Evolutionary conservation across 2,329 filamentous ascomycete species (phyloP).

Genomic region (Cordyceps tenuipes): DNA sequence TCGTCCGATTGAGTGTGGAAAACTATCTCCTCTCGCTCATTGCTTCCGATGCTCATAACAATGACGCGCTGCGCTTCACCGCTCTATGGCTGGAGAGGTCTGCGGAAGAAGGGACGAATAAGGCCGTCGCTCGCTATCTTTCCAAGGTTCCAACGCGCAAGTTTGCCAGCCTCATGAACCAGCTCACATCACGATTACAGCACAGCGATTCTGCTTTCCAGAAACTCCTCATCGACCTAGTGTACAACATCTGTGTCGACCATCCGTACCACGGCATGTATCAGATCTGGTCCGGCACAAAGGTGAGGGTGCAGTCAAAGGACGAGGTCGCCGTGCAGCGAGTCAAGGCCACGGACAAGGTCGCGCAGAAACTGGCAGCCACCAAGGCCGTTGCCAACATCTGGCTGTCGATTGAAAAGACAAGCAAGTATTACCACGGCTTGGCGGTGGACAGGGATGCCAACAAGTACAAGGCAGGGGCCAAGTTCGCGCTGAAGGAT

Average conservation of each 20-base stretch:
- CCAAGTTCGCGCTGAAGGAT: constrained; percentile 56
- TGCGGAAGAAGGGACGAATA: constrained; percentile 66
- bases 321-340: constrained; percentile 70
- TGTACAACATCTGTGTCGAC: constrained; percentile 78
- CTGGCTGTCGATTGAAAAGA: constrained; percentile 66
- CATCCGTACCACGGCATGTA: constrained; percentile 98
- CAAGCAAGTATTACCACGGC: constrained; percentile 57
- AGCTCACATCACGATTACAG: constrained; percentile 86
- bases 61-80: constrained; percentile 84
- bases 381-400: constrained; percentile 43
- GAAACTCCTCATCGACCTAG: constrained; percentile 59
- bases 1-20: constrained; percentile 80
- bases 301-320: constrained; percentile 57
- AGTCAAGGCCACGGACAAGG: constrained; percentile 60
- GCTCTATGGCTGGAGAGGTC: constrained; percentile 89
- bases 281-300: constrained; percentile 80
- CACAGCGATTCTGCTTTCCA: constrained; percentile 68
- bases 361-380: constrained; percentile 54
- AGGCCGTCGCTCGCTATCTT: constrained; percentile 63
- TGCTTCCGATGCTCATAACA: constrained; percentile 82
- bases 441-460: constrained; percentile 59
- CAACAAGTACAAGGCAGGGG: constrained; percentile 58
- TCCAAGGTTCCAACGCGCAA: constrained; percentile 76
- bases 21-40: constrained; percentile 83
- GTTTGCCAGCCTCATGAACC: constrained; percentile 89